phyloP scores from a whole-genome alignment of 495 filamentous ascomycete species.

The Haplographium delicatum region DNA sequence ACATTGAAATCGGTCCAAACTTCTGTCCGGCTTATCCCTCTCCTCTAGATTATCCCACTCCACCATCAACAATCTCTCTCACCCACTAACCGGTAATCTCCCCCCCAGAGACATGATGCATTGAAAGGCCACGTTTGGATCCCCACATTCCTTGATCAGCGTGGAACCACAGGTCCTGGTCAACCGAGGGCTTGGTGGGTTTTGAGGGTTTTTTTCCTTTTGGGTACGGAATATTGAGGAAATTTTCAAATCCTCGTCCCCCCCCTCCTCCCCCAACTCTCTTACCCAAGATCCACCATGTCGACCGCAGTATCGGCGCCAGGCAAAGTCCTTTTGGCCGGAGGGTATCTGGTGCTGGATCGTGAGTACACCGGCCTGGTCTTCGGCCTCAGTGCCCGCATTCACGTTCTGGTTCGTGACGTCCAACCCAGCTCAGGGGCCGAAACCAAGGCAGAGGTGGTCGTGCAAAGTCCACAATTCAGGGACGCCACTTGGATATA shows the following conservation, averaged over 20 bases:
- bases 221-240: conserved; percentile 10
- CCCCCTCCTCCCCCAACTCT: background rate
- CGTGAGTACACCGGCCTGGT: conserved; percentile 82
- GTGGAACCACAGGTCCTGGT: background rate
- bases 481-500: conserved; percentile 81
- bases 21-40: background rate
- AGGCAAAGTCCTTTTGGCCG: conserved; percentile 91
- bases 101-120: background rate
- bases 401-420: conserved; percentile 75
- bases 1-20: no score
- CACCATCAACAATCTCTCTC: background rate
- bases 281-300: conserved; percentile 16
- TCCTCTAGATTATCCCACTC: no score
- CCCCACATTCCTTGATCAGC: background rate
- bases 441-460: conserved; percentile 59
- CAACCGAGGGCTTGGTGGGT: background rate
- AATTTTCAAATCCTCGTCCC: background rate
- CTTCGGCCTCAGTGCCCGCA: conserved; percentile 89
- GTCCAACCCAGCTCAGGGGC: conserved; percentile 52
- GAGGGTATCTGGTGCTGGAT: conserved; percentile 93
- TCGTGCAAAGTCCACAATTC: conserved; percentile 91
- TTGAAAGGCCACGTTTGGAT: background rate
- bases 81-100: background rate
- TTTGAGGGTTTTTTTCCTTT: no score
- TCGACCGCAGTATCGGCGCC: conserved; percentile 74